phyloP scores from a whole-genome alignment of 1,284 basidiomycete species.

The Ustilago cynodontis region DNA sequence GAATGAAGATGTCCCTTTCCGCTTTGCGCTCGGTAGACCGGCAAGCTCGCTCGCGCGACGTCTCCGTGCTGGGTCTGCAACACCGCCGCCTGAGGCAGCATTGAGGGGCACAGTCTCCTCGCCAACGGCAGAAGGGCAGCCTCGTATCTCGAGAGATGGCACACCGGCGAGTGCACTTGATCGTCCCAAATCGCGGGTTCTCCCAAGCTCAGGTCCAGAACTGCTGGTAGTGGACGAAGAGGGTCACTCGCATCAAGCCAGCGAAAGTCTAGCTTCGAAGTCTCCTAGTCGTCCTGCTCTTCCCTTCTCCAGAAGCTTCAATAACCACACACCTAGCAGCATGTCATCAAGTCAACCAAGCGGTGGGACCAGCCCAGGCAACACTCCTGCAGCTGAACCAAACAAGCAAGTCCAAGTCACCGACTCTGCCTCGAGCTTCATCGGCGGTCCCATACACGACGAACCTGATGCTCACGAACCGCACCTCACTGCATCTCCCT shows the following conservation, averaged over 20 bases:
- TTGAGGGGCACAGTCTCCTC: conserved; percentile 10
- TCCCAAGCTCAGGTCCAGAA: conserved; percentile 18
- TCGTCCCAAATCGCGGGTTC: conserved; percentile 14
- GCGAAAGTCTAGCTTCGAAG: not conserved
- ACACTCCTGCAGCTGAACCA: conserved; percentile 5
- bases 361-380: conserved; percentile 9
- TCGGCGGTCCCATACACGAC: conserved; percentile 26
- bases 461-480: conserved; percentile 38
- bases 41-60: conserved; percentile 31
- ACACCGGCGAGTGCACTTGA: not conserved
- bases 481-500: not conserved
- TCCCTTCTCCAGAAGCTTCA: conserved; percentile 26
- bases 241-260: conserved; percentile 24
- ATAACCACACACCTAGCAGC: conserved; percentile 32
- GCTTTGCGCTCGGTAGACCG: conserved; percentile 32
- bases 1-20: conserved; percentile 26
- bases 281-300: conserved; percentile 1
- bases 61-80: conserved; percentile 23
- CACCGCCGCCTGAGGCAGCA: conserved; percentile 18
- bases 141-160: conserved; percentile 11
- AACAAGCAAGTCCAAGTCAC: not conserved
- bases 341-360: conserved; percentile 17
- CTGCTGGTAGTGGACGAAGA: conserved; percentile 51
- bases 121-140: conserved; percentile 9
- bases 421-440: conserved; percentile 28